These are phyloP conservation scores for Agastache rugosa DNA, from an alignment of 257 asterid species.

Conservation along the genomic window DNA sequence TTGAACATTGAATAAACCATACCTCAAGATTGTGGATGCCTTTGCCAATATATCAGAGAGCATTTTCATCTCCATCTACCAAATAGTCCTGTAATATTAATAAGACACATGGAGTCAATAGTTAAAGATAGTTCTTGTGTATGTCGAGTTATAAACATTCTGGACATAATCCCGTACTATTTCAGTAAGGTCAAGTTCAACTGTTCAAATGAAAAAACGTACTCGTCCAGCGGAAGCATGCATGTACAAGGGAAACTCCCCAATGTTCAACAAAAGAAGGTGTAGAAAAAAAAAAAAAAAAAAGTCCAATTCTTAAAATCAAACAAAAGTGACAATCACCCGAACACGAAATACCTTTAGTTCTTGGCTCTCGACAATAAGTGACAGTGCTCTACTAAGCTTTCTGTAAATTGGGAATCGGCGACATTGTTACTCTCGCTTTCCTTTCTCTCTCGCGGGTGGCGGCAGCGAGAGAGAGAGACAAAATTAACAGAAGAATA, in stretches of 20 bases:
- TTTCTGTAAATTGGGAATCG: too few species aligned
- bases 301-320: conserved; percentile 3
- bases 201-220: conserved; percentile 87
- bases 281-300: too few species aligned
- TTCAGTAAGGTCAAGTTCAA: conserved; percentile 82
- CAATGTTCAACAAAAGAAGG: conserved; percentile 61
- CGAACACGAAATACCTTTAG: conserved; percentile 62
- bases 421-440: too few species aligned
- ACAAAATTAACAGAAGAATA: too few species aligned
- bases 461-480: too few species aligned
- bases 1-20: conserved; percentile 27
- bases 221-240: conserved; percentile 94
- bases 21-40: conserved; percentile 97
- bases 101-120: conserved; percentile 41
- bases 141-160: neutral
- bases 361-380: conserved; percentile 78
- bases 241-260: conserved; percentile 86
- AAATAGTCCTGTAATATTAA: conserved; percentile 64
- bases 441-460: too few species aligned
- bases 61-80: conserved; percentile 89
- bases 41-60: conserved; percentile 95
- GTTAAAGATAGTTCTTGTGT: neutral
- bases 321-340: conserved; percentile 4
- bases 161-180: conserved; percentile 62
- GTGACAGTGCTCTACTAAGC: conserved; percentile 90